These are phyloP conservation scores for Dysphania ambrosioides DNA, from an alignment of 148 eudicot genomes.

Conservation along the genomic window DNA sequence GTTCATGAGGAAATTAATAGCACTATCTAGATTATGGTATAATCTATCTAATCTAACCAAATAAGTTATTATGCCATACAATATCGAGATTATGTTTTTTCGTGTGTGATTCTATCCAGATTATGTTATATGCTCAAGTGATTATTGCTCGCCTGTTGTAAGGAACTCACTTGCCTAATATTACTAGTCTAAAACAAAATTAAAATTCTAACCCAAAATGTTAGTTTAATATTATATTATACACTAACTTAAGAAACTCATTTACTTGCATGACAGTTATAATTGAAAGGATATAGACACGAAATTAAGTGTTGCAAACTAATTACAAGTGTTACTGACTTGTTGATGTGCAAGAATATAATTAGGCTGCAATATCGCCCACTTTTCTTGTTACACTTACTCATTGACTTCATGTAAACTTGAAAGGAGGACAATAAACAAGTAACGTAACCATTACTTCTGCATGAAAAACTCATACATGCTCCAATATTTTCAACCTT, in stretches of 20 bases:
- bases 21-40: no score
- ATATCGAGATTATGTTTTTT: no score
- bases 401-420: conserved; percentile 14
- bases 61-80: no score
- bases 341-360: conserved; percentile 6
- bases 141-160: background rate
- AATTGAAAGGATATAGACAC: background rate
- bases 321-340: background rate
- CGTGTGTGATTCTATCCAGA: no score
- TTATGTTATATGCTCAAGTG: background rate
- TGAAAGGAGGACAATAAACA: background rate
- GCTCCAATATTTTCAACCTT: background rate
- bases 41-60: no score
- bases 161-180: background rate
- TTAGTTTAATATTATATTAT: background rate
- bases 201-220: background rate
- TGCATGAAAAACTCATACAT: background rate
- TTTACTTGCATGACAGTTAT: background rate
- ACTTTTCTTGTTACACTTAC: conserved; percentile 10
- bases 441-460: conserved; percentile 8
- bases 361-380: conserved; percentile 9
- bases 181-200: background rate
- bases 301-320: background rate
- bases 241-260: background rate
- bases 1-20: no score